Evolutionary conservation across 768 basidiomycete genomes (phyloP), one percentile per base, ranked within the genome.

Genomic region (Gloeopeniophorella convolvens): DNA sequence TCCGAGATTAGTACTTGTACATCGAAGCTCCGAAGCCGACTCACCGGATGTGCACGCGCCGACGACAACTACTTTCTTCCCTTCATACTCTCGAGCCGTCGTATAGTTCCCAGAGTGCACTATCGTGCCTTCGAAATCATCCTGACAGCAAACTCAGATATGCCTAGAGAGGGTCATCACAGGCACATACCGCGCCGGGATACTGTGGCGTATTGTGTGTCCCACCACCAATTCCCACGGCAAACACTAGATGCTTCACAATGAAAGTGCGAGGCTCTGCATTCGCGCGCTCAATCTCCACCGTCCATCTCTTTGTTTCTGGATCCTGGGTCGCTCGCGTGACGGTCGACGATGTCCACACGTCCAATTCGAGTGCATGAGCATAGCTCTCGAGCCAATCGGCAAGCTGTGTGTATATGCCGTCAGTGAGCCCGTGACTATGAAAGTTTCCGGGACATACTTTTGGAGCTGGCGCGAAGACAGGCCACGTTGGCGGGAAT

Each of bases 321-420:
- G 57, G 50, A 34, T 58, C 55, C 33, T 58, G 57, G n/a, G 31
- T 36, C 15, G 57, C 48, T 11, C 32, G 42, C 15, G 46, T 48
- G 34, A 56, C 50, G 2, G 48, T 60, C 15, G 65, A 61, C 8
- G 60, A 75, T n/a, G 74, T 78, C 83, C 83, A 84, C 5, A 80
- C 72, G 56, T 82, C 78, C 45, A 85, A 66, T 52, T 84, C 83
- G 49, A 85, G 63, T 2, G 70, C 60, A 10, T 77, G 70, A 1
- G 79, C 80, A 59, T 83, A 85, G 48, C 64, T 70, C 64, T 85
- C 83, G 3, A 86, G 70, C 80, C 81, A 85, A 51, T 79, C 76
- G 0, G 82, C 83, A 12, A 85, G 63, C 74, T 82, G 59, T 37
- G n/a, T n/a, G 24, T n/a, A 31, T 30, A 15, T 32, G 20, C 18